phyloP scores from a whole-genome alignment of 805 yeast species.

The Hanseniaspora valbyensis region DNA sequence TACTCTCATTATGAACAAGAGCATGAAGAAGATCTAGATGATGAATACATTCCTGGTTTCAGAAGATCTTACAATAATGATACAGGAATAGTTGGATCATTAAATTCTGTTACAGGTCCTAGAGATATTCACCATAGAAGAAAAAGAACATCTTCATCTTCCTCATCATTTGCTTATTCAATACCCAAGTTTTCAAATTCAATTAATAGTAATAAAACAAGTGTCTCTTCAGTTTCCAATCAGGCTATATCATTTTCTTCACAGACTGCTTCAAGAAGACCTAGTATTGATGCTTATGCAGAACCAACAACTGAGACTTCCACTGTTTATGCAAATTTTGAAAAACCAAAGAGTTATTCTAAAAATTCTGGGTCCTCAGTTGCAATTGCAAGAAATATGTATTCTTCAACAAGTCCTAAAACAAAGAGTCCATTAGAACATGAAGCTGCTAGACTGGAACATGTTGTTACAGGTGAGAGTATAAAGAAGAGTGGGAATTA shows the following conservation, averaged over 20 bases:
- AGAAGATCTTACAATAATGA: conserved; percentile 3
- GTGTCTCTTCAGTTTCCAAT: conserved; percentile 6
- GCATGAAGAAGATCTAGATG: background rate
- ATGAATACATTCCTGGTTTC: conserved; percentile 6
- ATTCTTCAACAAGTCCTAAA: background rate
- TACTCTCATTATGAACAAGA: conserved; percentile 6
- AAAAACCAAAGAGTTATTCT: conserved; percentile 22
- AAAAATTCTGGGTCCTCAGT: background rate
- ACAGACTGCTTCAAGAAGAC: conserved; percentile 8
- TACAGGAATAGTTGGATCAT: conserved; percentile 12
- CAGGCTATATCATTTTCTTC: background rate
- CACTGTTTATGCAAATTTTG: conserved; percentile 29
- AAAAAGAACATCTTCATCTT: conserved; percentile 20
- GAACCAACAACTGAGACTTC: conserved; percentile 27
- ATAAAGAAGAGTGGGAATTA: too few species aligned
- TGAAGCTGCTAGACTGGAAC: background rate
- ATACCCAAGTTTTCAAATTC: conserved; percentile 21
- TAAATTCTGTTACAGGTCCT: conserved; percentile 9
- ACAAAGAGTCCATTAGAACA: background rate
- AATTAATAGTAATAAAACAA: conserved; percentile 19
- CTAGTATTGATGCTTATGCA: conserved; percentile 24
- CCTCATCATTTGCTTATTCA: conserved; percentile 13
- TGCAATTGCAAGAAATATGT: background rate
- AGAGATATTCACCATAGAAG: conserved; percentile 10
- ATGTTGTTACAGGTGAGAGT: too few species aligned